Evolutionary conservation across 164 flowering plant genomes (phyloP).

Genomic region (Vitis cinerea): DNA sequence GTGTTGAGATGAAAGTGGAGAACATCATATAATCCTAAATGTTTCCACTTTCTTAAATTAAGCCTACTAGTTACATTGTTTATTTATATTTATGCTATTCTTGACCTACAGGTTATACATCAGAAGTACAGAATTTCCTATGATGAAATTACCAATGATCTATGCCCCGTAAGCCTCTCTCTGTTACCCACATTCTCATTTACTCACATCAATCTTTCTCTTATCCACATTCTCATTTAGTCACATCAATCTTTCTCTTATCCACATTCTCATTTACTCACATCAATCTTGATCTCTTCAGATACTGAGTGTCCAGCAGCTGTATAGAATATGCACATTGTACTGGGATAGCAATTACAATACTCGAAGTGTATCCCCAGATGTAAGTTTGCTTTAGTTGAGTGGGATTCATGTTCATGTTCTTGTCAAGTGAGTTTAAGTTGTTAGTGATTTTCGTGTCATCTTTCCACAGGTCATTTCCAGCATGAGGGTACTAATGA

Average conservation of each 20-base stretch:
- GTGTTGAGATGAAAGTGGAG: background rate
- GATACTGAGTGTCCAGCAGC: constrained; percentile 80
- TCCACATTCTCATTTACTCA: background rate
- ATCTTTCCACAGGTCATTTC: constrained; percentile 54
- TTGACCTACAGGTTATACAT: constrained; percentile 59
- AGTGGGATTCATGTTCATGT: background rate
- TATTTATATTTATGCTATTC: constrained; percentile 1
- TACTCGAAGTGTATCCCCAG: constrained; percentile 70
- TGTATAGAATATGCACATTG: constrained; percentile 75
- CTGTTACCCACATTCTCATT: constrained; percentile 9
- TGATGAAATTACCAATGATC: constrained; percentile 64
- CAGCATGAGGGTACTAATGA: constrained; percentile 72
- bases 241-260: background rate
- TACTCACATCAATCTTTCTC: constrained; percentile 3
- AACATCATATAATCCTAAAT: background rate
- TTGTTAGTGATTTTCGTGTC: background rate
- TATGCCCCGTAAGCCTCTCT: constrained; percentile 58
- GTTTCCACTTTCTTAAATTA: background rate
- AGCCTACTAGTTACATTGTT: too few species aligned
- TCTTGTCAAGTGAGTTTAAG: background rate
- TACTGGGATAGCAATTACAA: constrained; percentile 84
- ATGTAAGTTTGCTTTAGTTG: constrained; percentile 36
- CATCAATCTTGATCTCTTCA: constrained; percentile 26
- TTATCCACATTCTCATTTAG: background rate
- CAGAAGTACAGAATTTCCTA: constrained; percentile 73